Evolutionary conservation across 345 rosid genomes (phyloP).

Genomic region (Reutealis trisperma): DNA sequence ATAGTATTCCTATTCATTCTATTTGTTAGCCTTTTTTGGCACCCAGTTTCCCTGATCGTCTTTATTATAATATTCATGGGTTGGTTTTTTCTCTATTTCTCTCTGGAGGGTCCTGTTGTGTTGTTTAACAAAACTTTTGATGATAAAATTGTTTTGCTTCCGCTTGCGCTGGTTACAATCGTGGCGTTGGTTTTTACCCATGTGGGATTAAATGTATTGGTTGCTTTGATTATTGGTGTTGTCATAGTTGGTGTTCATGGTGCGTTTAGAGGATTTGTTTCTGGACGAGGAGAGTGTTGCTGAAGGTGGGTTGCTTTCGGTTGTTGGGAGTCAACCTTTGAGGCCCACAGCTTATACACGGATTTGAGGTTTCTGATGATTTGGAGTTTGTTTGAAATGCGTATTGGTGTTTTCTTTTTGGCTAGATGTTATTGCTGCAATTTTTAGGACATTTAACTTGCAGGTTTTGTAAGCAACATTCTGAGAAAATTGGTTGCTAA

Average conservation of each 20-base stretch:
- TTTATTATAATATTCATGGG: conserved; percentile 59
- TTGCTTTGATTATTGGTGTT: conserved; percentile 58
- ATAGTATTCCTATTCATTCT: conserved; percentile 53
- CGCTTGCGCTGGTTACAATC: conserved; percentile 58
- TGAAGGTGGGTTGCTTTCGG: conserved; percentile 63
- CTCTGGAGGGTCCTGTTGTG: conserved; percentile 60
- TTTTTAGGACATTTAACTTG: background rate
- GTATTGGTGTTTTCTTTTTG: background rate
- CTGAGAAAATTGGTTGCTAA: too few relatives aligned
- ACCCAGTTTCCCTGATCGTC: conserved; percentile 72
- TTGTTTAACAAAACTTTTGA: conserved; percentile 48
- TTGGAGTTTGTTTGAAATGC: background rate
- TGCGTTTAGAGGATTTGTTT: conserved; percentile 72
- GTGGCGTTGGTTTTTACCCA: conserved; percentile 71
- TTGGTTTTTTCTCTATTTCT: conserved; percentile 80
- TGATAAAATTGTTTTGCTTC: conserved; percentile 53
- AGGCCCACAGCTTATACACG: conserved; percentile 53
- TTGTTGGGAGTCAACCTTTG: conserved; percentile 52
- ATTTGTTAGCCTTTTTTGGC: conserved; percentile 77
- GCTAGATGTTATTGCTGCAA: background rate
- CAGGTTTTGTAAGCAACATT: too few relatives aligned
- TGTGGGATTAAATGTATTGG: conserved; percentile 73
- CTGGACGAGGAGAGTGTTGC: conserved; percentile 62
- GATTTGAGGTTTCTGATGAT: conserved; percentile 30
- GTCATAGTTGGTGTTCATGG: conserved; percentile 64